Evolutionary conservation across 306 rosid species (phyloP), one percentile per base, ranked within the genome.

Genomic region (Quillaja saponaria): DNA sequence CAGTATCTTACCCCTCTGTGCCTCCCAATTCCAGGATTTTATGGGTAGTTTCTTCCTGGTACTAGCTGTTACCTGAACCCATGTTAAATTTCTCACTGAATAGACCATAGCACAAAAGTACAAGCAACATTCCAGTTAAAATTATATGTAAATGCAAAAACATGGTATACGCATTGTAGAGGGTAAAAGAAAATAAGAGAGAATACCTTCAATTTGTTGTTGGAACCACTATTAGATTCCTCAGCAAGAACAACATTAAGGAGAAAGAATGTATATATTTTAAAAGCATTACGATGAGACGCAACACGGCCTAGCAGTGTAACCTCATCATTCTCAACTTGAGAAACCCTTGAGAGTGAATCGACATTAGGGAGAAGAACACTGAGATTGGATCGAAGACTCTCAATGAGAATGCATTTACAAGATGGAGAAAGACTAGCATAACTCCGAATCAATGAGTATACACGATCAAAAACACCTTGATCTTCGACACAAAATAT

Each of bases 321-420:
- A 49, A 74, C 41, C 10, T 72, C 86, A 4, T 69, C 85, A 34
- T 73, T 78, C 28, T 69, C 71, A 31, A 63, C 73, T 75, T 74
- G 81, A 20, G 91, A 85, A 45, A 52, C 74, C 69, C 97, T 80
- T 6, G 87, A 72, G 39, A 91, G 83, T 3, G 87, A 82, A 71
- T 91, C 98, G 33, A 86, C 83, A 54, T 86, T 91, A 8, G 98
- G 98, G 47, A 91, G 90, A 73, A 92, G 95, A 66, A 92, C 98
- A 55, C 92, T 78, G 56, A 92, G 67, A 69, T 92, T 92, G 17
- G 96, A 92, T 11, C 96, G 90, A 48, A 92, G 94, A 54, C 85
- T 79, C 68, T 92, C 98, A 0, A 88, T 80, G n/a, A 92, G 76
- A 67, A 76, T 88, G 33, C 77, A 47, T 69, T 88, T 92, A 69